Evolutionary conservation across 225 moss, liverwort and hornwort species (phyloP), one percentile per base, ranked within the genome.

Genomic region (Pseudisothecium myosuroides): DNA sequence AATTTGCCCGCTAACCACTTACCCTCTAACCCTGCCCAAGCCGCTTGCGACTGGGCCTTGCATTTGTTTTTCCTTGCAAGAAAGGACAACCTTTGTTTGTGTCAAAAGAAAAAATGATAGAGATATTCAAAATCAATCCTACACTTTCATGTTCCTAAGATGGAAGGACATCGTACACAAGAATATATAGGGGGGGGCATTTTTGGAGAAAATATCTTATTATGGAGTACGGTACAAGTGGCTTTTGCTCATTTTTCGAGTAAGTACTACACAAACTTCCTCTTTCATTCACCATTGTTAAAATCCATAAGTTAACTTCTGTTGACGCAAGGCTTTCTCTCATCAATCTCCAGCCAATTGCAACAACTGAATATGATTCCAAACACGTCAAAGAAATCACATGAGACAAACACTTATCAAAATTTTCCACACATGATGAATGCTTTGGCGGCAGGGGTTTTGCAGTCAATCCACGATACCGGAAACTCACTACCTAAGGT

Each of bases 401-500:
- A 18, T 8, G 3, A 21, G 2, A 32, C 8, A 8, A 50, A 49
- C 7, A 32, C 49, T 12, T 12, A 50, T 50, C 45, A 45, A 45
- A 45, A 45, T 45, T 45, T 45, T 45, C 45, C 45, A 45, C 45
- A 45, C 45, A 45, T 45, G 45, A 45, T 45, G 45, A 45, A 45
- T 45, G 45, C 45, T 45, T 45, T 45, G 14, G 14, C 14, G 16
- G 11, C 49, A 3, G 49, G 49, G 49, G 49, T 68, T 67, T 5
- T 2, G 67, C 6, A 2, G 12, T 67, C 37, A 19, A 19, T 34
- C 10, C 34, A 64, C 2, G 11, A 5, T 20, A 67, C 12, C 6
- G 0, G 6, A 67, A 37, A 37, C 6, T n/a, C n/a, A n/a, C n/a
- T 34, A 34, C 2, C 3, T 4, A n/a, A n/a, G 24, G 4, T 39